A percentile compares a stretch with the other conserved stretches of the same genome.
These are phyloP conservation scores for Cinchona pubescens DNA, from an alignment of 257 asterid species.

Conservation along the genomic window DNA sequence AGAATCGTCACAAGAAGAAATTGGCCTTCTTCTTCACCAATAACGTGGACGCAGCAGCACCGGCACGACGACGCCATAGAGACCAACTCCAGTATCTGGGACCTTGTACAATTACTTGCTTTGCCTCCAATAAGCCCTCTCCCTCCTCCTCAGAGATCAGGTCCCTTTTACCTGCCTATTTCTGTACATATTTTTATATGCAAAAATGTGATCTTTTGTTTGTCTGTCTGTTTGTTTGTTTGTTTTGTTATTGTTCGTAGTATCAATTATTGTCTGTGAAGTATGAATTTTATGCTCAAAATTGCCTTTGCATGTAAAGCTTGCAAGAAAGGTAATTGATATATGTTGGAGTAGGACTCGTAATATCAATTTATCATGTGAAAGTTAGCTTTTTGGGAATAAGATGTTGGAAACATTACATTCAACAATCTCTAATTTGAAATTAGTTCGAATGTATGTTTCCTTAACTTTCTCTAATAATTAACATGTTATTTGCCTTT, in stretches of 20 bases:
- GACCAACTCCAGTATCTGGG: background rate
- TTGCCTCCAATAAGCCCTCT: slow-evolving; percentile 29
- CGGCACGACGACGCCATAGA: slow-evolving; percentile 12
- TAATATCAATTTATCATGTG: no score
- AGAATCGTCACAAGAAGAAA: background rate
- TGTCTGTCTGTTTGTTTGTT: no score
- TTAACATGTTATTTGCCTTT: no score
- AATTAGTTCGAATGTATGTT: no score
- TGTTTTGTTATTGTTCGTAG: no score
- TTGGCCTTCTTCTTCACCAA: slow-evolving; percentile 5
- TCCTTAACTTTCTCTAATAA: no score
- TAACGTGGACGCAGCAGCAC: background rate
- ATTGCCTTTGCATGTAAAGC: background rate
- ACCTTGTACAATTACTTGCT: slow-evolving; percentile 17
- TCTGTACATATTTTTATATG: background rate
- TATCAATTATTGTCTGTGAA: background rate
- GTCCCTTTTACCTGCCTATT: slow-evolving; percentile 3
- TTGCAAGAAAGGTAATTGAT: background rate
- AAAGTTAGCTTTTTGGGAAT: no score
- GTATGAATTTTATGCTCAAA: background rate
- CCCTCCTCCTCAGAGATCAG: no score
- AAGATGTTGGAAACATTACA: no score
- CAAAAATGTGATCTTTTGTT: no score
- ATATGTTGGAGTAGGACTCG: no score
- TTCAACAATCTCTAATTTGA: no score